Evolutionary conservation across 345 rosid species (phyloP).

Genomic region (Turnera subulata): DNA sequence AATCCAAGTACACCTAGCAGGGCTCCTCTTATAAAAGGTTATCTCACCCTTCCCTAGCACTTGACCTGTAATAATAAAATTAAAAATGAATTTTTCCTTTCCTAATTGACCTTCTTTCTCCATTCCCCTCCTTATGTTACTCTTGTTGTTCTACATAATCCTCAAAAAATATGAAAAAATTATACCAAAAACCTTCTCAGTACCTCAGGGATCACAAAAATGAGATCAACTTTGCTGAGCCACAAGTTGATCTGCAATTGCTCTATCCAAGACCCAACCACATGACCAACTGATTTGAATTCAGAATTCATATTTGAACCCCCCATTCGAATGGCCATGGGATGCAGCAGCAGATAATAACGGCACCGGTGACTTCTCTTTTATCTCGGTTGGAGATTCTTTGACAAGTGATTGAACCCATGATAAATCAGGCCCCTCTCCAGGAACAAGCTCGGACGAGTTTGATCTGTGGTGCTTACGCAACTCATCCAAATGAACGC

Average conservation of each 20-base stretch:
- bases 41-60: no score
- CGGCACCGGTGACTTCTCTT: conserved; percentile 31
- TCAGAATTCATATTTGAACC: conserved; percentile 31
- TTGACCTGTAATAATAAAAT: no score
- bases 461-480: conserved; percentile 30
- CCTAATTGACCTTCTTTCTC: no score
- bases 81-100: no score
- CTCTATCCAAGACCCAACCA: conserved; percentile 47
- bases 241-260: conserved; percentile 52
- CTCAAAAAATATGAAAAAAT: no score
- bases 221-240: conserved; percentile 85
- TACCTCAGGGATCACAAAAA: no score
- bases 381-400: conserved; percentile 47
- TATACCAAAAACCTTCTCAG: no score
- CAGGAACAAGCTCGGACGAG: conserved; percentile 31
- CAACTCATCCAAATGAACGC: conserved; percentile 33
- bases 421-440: conserved; percentile 48
- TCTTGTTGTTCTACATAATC: no score
- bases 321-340: conserved; percentile 27
- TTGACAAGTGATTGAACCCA: conserved; percentile 56
- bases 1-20: no score
- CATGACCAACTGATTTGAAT: conserved; percentile 49
- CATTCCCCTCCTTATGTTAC: no score
- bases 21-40: no score
- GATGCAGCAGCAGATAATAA: conserved; percentile 11